A percentile compares a stretch with the other conserved stretches of the same genome.
Conservation (phyloP, 163 green algal genomes). For the Chlamydomonas reinhardtii region DNA sequence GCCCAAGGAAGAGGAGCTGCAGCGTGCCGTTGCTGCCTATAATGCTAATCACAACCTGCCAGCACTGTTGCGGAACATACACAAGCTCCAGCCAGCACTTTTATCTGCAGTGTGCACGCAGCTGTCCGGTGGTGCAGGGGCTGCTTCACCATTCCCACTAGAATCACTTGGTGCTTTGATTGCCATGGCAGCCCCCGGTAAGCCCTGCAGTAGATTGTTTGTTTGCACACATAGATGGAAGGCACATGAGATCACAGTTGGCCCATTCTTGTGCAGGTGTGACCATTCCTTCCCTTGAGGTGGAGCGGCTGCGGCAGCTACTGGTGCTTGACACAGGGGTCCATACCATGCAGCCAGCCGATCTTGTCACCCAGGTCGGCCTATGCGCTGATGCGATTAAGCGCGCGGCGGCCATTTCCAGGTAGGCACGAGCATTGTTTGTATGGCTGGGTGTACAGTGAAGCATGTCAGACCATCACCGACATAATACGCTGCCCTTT, state of each 20-base stretch:
- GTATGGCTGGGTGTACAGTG: background rate
- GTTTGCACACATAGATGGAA: no score
- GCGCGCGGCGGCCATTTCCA: slow-evolving; percentile 3
- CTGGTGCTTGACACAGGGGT: slow-evolving; percentile 8
- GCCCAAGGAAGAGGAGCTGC: background rate
- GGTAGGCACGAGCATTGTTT: background rate
- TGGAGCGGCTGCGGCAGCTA: slow-evolving; percentile 4
- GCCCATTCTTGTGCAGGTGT: slow-evolving; percentile 16
- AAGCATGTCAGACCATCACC: no score
- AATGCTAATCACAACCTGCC: slow-evolving; percentile 16
- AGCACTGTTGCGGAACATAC: background rate
- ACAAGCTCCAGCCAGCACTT: slow-evolving; percentile 22
- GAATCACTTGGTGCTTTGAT: background rate
- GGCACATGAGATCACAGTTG: no score
- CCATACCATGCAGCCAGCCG: background rate
- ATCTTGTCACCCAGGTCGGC: background rate
- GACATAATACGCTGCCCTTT: no score
- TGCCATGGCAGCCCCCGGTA: background rate
- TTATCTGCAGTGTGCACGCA: background rate
- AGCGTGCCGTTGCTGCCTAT: background rate
- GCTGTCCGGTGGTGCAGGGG: background rate
- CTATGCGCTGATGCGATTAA: slow-evolving; percentile 13
- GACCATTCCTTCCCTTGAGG: background rate
- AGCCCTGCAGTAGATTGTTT: background rate
- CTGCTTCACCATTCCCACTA: background rate